Conservation (phyloP, 1,284 basidiomycete genomes). For the Austroboletus sp. region DNA sequence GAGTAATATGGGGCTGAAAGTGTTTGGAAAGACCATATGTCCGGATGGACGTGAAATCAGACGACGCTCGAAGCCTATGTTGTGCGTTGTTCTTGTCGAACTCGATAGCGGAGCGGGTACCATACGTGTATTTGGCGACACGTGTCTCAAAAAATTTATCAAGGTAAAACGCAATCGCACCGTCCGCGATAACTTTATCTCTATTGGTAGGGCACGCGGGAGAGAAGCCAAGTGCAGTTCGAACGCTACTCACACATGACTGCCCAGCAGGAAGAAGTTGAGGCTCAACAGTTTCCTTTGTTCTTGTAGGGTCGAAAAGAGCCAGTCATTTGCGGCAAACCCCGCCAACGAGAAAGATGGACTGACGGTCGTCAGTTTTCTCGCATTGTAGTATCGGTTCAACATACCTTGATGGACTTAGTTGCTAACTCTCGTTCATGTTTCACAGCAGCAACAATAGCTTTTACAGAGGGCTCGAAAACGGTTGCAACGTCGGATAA, state of each 20-base stretch:
- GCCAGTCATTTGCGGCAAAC: constrained; percentile 37
- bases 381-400: no score
- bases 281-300: constrained; percentile 29
- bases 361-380: constrained; percentile 17
- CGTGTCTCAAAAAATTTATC: no score
- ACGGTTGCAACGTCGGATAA: constrained; percentile 32
- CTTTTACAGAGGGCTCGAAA: constrained; percentile 37
- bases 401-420: constrained; percentile 22
- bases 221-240: background rate
- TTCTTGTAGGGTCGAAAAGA: constrained; percentile 28
- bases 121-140: constrained; percentile 34
- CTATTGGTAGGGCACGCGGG: constrained; percentile 7
- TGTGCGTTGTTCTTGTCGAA: constrained; percentile 30
- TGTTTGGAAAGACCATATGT: constrained; percentile 25
- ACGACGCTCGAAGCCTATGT: constrained; percentile 27
- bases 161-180: constrained; percentile 34
- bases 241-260: constrained; percentile 35
- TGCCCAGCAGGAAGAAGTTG: constrained; percentile 40
- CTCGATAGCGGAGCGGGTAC: constrained; percentile 24
- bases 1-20: constrained; percentile 31
- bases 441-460: constrained; percentile 32
- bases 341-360: constrained; percentile 38
- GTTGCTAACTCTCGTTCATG: constrained; percentile 28
- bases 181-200: constrained; percentile 34
- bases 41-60: constrained; percentile 29